Percentiles rank a stretch among this genome's conserved stretches.
Evolutionary conservation across 306 rosid species (phyloP).

Genomic region (Malus sylvestris): DNA sequence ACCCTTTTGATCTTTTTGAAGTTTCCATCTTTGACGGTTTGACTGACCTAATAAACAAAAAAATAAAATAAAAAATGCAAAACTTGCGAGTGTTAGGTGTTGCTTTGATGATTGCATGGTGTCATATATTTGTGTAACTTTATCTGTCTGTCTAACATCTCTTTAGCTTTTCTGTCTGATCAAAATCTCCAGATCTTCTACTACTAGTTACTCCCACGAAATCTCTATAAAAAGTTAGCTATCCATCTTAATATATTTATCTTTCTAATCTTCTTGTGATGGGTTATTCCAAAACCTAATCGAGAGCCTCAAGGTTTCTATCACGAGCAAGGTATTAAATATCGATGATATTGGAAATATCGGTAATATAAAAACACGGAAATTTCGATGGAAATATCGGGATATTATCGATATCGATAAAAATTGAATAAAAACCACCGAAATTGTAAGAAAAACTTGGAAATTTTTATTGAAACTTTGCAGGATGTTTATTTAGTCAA

Average conservation of each 20-base stretch:
- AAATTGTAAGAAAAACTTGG: too few species aligned
- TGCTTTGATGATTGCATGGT: constrained; percentile 32
- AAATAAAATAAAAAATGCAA: background rate
- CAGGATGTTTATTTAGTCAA: too few species aligned
- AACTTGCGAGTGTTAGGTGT: constrained; percentile 3
- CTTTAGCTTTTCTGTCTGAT: constrained; percentile 17
- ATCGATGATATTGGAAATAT: too few species aligned
- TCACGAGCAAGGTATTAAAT: too few species aligned
- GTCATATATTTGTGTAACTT: constrained; percentile 11
- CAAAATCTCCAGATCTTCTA: constrained; percentile 27
- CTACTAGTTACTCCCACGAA: background rate
- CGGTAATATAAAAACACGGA: too few species aligned
- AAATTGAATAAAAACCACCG: too few species aligned
- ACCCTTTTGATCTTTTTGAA: background rate
- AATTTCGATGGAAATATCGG: too few species aligned
- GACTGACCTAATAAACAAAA: constrained; percentile 10
- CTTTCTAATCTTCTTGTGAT: background rate
- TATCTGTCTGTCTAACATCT: background rate
- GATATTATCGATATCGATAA: too few species aligned
- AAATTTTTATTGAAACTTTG: too few species aligned
- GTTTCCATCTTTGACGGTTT: constrained; percentile 15
- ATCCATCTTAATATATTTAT: background rate
- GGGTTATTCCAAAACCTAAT: constrained; percentile 25
- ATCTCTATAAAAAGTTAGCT: constrained; percentile 19
- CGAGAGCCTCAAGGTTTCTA: constrained; percentile 30